A percentile compares a stretch with the other conserved stretches of the same genome.
Conservation (phyloP, 108 stramenopile species). For the Nannochloropsis oceanica region DNA sequence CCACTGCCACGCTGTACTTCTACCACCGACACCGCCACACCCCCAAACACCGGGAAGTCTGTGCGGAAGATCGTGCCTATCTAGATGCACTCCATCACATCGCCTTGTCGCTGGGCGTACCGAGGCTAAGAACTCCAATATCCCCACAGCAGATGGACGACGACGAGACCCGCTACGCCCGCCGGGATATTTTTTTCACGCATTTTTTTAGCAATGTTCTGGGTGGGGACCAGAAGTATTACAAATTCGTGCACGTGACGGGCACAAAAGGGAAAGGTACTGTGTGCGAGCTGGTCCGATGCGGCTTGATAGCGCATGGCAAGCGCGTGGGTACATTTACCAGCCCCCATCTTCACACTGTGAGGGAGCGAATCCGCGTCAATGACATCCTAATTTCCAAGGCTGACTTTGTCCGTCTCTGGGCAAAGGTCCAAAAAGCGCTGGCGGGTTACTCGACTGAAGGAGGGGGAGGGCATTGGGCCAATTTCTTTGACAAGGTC, state of each 20-base stretch:
- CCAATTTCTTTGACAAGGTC: slow-evolving; percentile 13
- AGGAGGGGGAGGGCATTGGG: neutral
- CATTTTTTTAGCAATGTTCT: neutral
- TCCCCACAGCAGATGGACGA: neutral
- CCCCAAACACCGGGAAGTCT: neutral
- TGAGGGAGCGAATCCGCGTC: slow-evolving; percentile 19
- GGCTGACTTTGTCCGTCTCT: neutral
- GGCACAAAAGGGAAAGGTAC: slow-evolving; percentile 19
- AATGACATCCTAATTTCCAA: neutral
- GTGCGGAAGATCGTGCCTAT: neutral
- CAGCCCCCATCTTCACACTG: slow-evolving; percentile 23
- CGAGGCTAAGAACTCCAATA: neutral
- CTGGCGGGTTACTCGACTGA: neutral
- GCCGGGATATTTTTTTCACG: neutral
- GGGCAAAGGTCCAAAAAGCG: neutral
- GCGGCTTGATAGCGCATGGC: neutral
- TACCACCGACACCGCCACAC: neutral
- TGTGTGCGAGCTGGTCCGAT: neutral
- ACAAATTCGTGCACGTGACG: neutral
- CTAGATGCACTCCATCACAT: neutral
- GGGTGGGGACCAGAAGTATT: neutral
- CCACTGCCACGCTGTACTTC: neutral
- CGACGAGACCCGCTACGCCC: neutral
- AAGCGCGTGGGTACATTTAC: slow-evolving; percentile 13
- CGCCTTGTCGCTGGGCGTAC: neutral